Base-by-base conservation (phyloP, 768 basidiomycete genomes). In the Mycena epipterygia region DNA sequence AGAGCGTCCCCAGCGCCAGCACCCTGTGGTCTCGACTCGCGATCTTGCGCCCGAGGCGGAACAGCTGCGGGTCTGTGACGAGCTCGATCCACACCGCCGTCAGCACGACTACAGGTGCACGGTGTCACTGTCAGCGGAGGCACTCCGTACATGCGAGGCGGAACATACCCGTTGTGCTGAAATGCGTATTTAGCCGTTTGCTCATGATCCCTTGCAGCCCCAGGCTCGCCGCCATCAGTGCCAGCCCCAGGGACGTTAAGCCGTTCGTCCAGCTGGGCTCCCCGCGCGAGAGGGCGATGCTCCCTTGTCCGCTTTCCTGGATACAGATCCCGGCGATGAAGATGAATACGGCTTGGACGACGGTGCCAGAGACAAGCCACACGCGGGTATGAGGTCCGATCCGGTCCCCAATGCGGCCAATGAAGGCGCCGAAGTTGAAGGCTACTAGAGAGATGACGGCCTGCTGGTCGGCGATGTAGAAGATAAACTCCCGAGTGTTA, bases 31-130 rank as follows among this genome's bases (percentile, higher is more conserved):
- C 94, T 42, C 94, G 89, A 0, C 89, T 84, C 9, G 76, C 76
- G 66, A 91, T 84, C 56, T 80, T 81, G 57, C 86, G 82, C 42
- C 84, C 84, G 49, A 87, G 63, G 29, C 83, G 74, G 84, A 96
- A 92, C 23, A 97, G 87, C 49, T 88, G 80, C 0, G 95, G 94
- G 77, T 95, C 94, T 55, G 91, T 90, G 86, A 93, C 87, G 52
- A 96, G 88, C 75, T 96, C 95, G 74, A 95, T 93, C 94, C 94
- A 96, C 64, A 95, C 87, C 19, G 93, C 93, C 17, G 95, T 96
- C 13, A 96, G 84, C 46, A 95, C 93, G 71, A 95, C 93, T 90
- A 76, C 39, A 29, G 16, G 17, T 27, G 27, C 46, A 23, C 23
- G 37, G 42, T 6, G 30, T 58, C 51, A 35, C 27, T 29, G 27